Conservation (phyloP, 2,329 filamentous ascomycete genomes). For the Aspergillus carbonarius region DNA sequence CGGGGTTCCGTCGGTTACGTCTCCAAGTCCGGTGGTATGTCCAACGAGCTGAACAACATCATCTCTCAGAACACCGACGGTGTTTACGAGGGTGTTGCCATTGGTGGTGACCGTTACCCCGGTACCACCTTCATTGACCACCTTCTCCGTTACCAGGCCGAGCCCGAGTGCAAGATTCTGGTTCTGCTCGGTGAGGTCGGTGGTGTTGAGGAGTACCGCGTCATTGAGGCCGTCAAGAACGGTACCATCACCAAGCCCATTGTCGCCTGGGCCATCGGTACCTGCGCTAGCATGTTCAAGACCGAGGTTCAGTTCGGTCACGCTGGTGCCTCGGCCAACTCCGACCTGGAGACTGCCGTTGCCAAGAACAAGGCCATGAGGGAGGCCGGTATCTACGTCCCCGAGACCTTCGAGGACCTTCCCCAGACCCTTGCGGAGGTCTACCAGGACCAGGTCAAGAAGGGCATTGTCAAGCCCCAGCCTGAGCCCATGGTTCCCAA, state of each 20-base stretch:
- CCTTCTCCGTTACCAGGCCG: constrained; percentile 90
- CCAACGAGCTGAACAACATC: constrained; percentile 99
- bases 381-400: constrained; percentile 91
- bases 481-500: constrained; percentile 92
- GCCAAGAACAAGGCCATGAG: constrained; percentile 97
- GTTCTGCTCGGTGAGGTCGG: constrained; percentile 95
- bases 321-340: constrained; percentile 98
- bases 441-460: constrained; percentile 83
- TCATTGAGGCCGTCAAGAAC: constrained; percentile 95
- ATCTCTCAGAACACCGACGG: constrained; percentile 93
- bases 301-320: constrained; percentile 99
- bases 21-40: constrained; percentile 99
- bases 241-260: constrained; percentile 97
- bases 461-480: constrained; percentile 81
- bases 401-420: constrained; percentile 95
- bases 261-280: constrained; percentile 98
- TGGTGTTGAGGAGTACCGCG: constrained; percentile 99
- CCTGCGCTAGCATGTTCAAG: constrained; percentile 99
- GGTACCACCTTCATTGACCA: constrained; percentile 99
- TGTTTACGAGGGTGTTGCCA: constrained; percentile 98
- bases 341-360: constrained; percentile 93
- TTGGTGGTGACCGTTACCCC: constrained; percentile 98
- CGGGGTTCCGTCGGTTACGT: constrained; percentile 98
- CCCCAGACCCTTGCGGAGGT: constrained; percentile 72
- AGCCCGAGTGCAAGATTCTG: constrained; percentile 97